Percentiles rank a stretch among this genome's conserved stretches.
Conservation (phyloP, 1,284 basidiomycete genomes). For the Bjerkandera adusta region DNA sequence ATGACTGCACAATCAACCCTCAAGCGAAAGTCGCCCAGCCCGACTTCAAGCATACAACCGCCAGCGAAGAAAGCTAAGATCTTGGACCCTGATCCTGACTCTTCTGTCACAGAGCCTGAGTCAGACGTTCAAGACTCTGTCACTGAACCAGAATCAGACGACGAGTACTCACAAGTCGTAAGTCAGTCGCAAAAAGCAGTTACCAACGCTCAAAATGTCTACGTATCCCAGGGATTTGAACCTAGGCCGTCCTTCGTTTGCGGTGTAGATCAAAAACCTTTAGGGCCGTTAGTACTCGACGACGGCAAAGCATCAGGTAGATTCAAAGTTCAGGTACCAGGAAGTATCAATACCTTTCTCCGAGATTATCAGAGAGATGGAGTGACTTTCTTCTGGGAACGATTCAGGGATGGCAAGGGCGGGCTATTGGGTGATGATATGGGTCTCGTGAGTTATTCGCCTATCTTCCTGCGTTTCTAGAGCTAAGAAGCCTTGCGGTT, state of each 20-base stretch:
- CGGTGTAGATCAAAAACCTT: constrained; percentile 37
- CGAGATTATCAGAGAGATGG: constrained; percentile 87
- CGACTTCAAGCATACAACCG: background rate
- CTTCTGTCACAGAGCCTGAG: constrained; percentile 25
- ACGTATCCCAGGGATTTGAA: constrained; percentile 11
- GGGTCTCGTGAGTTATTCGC: constrained; percentile 62
- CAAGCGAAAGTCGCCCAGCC: constrained; percentile 8
- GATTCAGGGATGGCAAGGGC: constrained; percentile 62
- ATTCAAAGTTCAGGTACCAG: constrained; percentile 58
- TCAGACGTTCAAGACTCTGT: constrained; percentile 10
- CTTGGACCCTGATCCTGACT: constrained; percentile 11
- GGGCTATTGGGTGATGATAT: constrained; percentile 88
- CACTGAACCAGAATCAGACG: constrained; percentile 8
- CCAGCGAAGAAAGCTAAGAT: background rate
- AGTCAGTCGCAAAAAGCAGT: constrained; percentile 14
- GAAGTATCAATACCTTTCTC: constrained; percentile 74
- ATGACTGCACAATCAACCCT: background rate
- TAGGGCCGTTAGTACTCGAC: constrained; percentile 27
- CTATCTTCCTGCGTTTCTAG: constrained; percentile 1
- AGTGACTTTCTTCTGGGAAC: constrained; percentile 69
- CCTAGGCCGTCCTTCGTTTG: constrained; percentile 56
- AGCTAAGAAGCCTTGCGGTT: constrained; percentile 7
- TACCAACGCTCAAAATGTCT: background rate
- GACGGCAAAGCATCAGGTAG: constrained; percentile 43
- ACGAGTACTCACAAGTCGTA: constrained; percentile 26